Conservation (phyloP, 2,329 filamentous ascomycete species). For the Ophiosphaerella narmari region DNA sequence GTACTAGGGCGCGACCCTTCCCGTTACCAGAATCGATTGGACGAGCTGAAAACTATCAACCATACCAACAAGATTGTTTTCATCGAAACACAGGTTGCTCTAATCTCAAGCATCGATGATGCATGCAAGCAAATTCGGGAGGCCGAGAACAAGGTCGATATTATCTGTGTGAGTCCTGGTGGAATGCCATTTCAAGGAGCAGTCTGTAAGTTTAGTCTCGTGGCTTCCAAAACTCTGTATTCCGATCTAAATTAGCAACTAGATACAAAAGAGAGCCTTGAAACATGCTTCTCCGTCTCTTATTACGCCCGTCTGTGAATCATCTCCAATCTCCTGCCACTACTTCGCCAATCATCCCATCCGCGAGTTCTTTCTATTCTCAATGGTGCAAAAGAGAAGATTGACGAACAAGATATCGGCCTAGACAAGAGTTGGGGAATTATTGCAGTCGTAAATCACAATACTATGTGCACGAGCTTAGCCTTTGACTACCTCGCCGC, state of each 20-base stretch:
- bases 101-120: slow-evolving; percentile 11
- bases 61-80: slow-evolving; percentile 24
- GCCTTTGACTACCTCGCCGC: slow-evolving; percentile 34
- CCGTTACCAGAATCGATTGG: slow-evolving; percentile 6
- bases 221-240: slow-evolving; percentile 1
- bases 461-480: slow-evolving; percentile 32
- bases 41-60: slow-evolving; percentile 4
- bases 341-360: slow-evolving; percentile 24
- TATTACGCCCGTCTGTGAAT: slow-evolving; percentile 42
- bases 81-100: slow-evolving; percentile 28
- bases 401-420: slow-evolving; percentile 34
- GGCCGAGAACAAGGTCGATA: slow-evolving; percentile 11
- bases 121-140: slow-evolving; percentile 4
- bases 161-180: slow-evolving; percentile 9
- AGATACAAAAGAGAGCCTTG: slow-evolving; percentile 42
- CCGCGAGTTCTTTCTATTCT: slow-evolving; percentile 42
- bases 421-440: slow-evolving; percentile 28
- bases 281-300: slow-evolving; percentile 32
- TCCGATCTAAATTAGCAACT: background rate
- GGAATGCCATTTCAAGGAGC: slow-evolving; percentile 13
- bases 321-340: slow-evolving; percentile 38
- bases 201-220: slow-evolving; percentile 6
- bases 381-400: slow-evolving; percentile 33
- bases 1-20: slow-evolving; percentile 9
- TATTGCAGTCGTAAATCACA: slow-evolving; percentile 28